These are phyloP conservation scores for Penicillium verrucosum DNA, from an alignment of 2,329 filamentous ascomycete genomes.

Conservation along the genomic window DNA sequence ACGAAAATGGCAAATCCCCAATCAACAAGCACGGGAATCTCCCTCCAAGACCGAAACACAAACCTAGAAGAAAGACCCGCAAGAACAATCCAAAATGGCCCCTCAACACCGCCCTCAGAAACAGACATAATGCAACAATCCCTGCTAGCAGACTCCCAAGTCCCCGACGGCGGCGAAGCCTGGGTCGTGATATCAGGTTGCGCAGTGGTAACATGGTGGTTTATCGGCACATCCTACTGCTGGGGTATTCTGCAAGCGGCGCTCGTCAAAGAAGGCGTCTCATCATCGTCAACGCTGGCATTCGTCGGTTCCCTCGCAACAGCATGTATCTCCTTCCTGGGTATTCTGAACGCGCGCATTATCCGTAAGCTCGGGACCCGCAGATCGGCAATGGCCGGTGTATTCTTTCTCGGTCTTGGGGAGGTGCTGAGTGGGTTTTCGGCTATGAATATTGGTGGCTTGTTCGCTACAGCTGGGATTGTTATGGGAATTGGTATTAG, in stretches of 20 bases:
- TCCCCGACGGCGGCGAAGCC: conserved; percentile 30
- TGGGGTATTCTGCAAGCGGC: conserved; percentile 62
- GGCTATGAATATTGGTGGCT: conserved; percentile 43
- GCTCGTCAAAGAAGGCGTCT: conserved; percentile 50
- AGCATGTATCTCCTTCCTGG: conserved; percentile 52
- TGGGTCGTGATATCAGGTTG: conserved; percentile 50
- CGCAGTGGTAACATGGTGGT: conserved; percentile 55
- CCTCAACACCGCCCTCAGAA: background rate
- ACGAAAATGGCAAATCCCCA: background rate
- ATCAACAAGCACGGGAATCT: background rate
- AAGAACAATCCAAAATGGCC: background rate
- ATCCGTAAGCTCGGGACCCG: conserved; percentile 51
- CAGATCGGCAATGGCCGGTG: conserved; percentile 48
- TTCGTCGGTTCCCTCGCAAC: conserved; percentile 57
- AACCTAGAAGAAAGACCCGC: background rate
- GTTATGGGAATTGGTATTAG: conserved; percentile 45
- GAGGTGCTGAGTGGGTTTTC: conserved; percentile 50
- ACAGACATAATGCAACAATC: conserved; percentile 41
- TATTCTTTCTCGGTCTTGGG: conserved; percentile 51
- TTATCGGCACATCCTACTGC: conserved; percentile 54
- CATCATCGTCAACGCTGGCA: conserved; percentile 51
- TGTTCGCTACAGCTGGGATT: conserved; percentile 52
- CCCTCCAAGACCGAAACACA: background rate
- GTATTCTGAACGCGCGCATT: conserved; percentile 52
- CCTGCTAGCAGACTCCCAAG: conserved; percentile 44